Conservation (phyloP, 2,329 filamentous ascomycete genomes). For the Alternaria ethzedia region DNA sequence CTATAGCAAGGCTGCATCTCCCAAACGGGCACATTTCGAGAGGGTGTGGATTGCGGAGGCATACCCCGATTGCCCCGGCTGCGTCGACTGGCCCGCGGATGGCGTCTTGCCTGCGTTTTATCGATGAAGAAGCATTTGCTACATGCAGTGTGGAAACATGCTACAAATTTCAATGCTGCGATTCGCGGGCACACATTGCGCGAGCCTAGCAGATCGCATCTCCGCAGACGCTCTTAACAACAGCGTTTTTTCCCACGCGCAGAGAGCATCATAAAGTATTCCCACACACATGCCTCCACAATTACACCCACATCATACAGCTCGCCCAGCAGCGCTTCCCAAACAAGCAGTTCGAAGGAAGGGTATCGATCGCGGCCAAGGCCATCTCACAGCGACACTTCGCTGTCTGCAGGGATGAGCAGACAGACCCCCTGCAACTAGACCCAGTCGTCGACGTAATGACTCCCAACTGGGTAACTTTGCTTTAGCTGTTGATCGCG, state of each 20-base stretch:
- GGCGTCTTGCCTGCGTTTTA: neutral
- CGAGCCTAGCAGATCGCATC: neutral
- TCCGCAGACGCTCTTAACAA: neutral
- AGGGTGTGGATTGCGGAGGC: neutral
- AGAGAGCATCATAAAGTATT: fast-evolving
- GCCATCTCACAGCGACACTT: neutral
- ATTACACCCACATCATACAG: neutral
- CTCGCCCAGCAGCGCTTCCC: neutral
- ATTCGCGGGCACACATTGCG: neutral
- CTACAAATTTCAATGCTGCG: neutral
- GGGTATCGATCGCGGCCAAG: neutral
- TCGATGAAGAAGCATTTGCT: neutral
- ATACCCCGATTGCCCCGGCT: neutral
- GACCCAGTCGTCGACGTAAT: neutral
- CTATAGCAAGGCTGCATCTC: neutral
- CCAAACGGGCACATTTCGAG: neutral
- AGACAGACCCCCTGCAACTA: neutral
- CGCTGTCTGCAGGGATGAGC: neutral
- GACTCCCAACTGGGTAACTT: neutral
- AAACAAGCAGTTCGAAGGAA: neutral
- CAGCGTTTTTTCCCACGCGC: neutral
- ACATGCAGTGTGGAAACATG: neutral
- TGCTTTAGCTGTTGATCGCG: neutral
- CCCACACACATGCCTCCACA: neutral
- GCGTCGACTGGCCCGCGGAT: neutral